Base-by-base conservation (phyloP, 768 basidiomycete genomes). In the Tylopilus vinaceipallidus region DNA sequence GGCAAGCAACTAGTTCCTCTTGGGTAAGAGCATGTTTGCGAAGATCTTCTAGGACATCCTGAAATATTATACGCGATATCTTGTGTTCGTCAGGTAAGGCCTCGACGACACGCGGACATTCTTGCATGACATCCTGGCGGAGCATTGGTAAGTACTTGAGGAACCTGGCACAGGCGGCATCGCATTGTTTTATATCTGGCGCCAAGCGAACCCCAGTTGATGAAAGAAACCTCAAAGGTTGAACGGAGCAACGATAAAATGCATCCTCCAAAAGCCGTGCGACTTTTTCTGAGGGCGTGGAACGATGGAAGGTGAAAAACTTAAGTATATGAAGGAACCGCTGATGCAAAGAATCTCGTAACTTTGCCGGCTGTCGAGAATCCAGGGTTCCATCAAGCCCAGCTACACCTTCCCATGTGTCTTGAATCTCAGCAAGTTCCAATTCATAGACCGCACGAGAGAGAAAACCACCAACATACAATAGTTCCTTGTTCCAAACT, bases 231-330 rank as follows among this genome's bases (percentile, higher is more conserved):
- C n/a, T 26, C 26, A 27, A 16, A 27, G 40, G 40, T 17, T 2
- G 13, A 14, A 10, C 2, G 8, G 76, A 73, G 54, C 86, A 88
- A 0, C 73, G 64, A 65, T 93, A 97, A 71, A 97, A 97, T 2
- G 86, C 82, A 1, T 74, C 68, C 60, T 89, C 84, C 46, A 95
- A 76, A n/a, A 79, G 66, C 13, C 67, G 70, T 0, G 89, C 83
- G 19, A 97, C 89, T 33, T 86, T 79, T 1, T 80, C 62, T 0
- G 88, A 90, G 1, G 95, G 95, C 0, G 93, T 93, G 38, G 54
- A 52, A 26, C 23, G n/a, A 14, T 30, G 16, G n/a, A 55, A 43
- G 2, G 47, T 29, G 30, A 55, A 55, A 44, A 55, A 55, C 30
- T 48, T 42, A 32, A 55, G 44, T 13, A 55, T 17, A 7, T 52